These are phyloP conservation scores for Cryphonectria radicalis DNA, from an alignment of 2,329 filamentous ascomycete species.

Conservation along the genomic window DNA sequence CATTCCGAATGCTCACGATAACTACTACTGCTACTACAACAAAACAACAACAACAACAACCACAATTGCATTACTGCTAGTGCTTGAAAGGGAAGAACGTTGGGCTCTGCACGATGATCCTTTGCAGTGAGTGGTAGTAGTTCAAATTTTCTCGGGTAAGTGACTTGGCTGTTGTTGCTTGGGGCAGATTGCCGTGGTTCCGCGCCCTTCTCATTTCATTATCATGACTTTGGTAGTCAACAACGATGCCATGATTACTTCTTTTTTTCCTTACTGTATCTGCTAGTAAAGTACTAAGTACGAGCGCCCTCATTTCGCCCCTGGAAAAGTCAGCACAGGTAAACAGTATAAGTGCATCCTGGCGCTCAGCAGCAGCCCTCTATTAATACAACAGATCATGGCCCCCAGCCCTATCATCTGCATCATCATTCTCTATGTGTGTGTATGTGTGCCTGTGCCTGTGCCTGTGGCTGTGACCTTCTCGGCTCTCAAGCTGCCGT, in stretches of 20 bases:
- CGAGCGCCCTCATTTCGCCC: conserved; percentile 9
- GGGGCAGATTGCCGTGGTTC: neutral
- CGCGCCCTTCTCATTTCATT: neutral
- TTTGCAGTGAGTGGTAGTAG: neutral
- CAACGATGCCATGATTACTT: neutral
- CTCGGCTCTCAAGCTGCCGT: neutral
- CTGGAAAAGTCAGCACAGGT: conserved; percentile 17
- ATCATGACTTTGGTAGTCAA: neutral
- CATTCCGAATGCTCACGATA: neutral
- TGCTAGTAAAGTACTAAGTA: neutral
- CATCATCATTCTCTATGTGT: no score
- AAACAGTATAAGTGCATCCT: neutral
- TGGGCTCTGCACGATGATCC: neutral
- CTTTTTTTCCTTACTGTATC: neutral
- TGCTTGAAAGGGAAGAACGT: no score
- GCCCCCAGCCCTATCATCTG: neutral
- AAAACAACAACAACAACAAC: no score
- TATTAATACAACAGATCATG: neutral
- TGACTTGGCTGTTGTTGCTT: no score
- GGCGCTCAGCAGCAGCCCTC: neutral
- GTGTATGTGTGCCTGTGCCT: neutral
- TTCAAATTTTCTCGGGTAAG: neutral
- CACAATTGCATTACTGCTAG: no score
- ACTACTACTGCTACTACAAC: no score
- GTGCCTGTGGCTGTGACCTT: neutral